phyloP scores from a whole-genome alignment of 116 monocot genomes.

The Zostera marina region DNA sequence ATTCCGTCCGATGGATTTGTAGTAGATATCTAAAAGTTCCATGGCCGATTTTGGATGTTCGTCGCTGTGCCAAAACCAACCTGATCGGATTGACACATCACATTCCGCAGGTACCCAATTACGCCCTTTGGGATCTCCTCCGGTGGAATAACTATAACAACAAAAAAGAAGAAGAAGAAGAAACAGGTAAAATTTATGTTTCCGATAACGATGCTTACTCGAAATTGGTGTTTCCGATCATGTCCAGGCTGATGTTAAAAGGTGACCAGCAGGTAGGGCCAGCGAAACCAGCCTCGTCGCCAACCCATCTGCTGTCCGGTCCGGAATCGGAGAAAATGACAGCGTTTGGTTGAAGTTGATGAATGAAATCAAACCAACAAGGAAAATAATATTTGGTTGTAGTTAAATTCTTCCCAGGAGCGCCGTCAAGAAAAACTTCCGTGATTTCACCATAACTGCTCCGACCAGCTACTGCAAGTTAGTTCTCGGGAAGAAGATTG shows the following conservation, averaged over 20 bases:
- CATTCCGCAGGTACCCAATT: conserved; percentile 91
- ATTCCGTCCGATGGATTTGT: conserved; percentile 74
- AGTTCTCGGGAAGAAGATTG: not conserved
- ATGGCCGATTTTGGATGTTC: conserved; percentile 68
- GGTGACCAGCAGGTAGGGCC: conserved; percentile 85
- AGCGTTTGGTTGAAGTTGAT: conserved; percentile 77
- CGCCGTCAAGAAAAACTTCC: conserved; percentile 90
- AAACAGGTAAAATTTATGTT: not conserved
- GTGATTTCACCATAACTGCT: conserved; percentile 73
- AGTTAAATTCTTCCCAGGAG: conserved; percentile 49
- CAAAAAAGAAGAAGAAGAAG: not conserved
- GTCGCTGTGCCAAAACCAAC: conserved; percentile 89
- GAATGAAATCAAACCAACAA: conserved; percentile 72
- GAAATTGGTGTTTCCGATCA: conserved; percentile 36
- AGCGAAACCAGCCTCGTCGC: conserved; percentile 62
- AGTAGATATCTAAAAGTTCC: conserved; percentile 67
- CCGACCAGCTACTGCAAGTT: not conserved
- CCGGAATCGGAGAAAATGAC: conserved; percentile 81
- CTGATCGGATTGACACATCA: conserved; percentile 80
- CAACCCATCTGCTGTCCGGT: conserved; percentile 72
- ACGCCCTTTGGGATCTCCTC: conserved; percentile 59
- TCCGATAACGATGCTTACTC: conserved; percentile 21
- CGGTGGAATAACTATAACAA: conserved; percentile 32
- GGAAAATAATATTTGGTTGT: conserved; percentile 62
- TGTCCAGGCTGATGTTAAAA: conserved; percentile 49